A percentile compares a stretch with the other conserved stretches of the same genome.
phyloP scores from a whole-genome alignment of 106 monocot species.

The Phalaenopsis aphrodite region DNA sequence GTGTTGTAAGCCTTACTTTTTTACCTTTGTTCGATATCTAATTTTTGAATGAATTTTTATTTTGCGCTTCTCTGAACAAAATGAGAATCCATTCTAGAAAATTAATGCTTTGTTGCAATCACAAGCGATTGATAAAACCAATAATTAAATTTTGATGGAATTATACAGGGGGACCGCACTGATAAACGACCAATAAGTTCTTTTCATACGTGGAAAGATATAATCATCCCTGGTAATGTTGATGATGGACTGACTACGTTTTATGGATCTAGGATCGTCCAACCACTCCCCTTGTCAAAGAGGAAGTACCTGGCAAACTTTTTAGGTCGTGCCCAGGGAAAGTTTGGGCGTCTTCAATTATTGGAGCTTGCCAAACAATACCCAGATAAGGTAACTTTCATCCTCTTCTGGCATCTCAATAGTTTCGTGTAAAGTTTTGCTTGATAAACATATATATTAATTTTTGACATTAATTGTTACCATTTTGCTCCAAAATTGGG shows the following conservation, averaged over 20 bases:
- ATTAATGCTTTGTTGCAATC: background rate
- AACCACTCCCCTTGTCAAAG: slow-evolving; percentile 75
- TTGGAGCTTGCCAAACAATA: slow-evolving; percentile 74
- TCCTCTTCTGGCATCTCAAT: background rate
- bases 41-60: background rate
- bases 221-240: slow-evolving; percentile 97
- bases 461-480: too few relatives aligned
- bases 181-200: slow-evolving; percentile 90
- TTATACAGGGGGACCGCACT: slow-evolving; percentile 85
- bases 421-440: background rate
- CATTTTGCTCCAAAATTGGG: too few relatives aligned
- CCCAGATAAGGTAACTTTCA: slow-evolving; percentile 65
- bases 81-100: background rate
- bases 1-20: background rate
- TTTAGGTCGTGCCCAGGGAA: slow-evolving; percentile 92
- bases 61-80: background rate
- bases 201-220: slow-evolving; percentile 98
- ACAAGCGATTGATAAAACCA: background rate
- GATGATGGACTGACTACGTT: slow-evolving; percentile 78
- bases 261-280: slow-evolving; percentile 32
- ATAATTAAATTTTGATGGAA: background rate
- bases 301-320: slow-evolving; percentile 92
- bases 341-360: slow-evolving; percentile 85
- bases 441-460: background rate
- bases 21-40: background rate